A percentile compares a stretch with the other conserved stretches of the same genome.
These are phyloP conservation scores for Aspergillus tanneri DNA, from an alignment of 2,329 filamentous ascomycete species.

Conservation along the genomic window DNA sequence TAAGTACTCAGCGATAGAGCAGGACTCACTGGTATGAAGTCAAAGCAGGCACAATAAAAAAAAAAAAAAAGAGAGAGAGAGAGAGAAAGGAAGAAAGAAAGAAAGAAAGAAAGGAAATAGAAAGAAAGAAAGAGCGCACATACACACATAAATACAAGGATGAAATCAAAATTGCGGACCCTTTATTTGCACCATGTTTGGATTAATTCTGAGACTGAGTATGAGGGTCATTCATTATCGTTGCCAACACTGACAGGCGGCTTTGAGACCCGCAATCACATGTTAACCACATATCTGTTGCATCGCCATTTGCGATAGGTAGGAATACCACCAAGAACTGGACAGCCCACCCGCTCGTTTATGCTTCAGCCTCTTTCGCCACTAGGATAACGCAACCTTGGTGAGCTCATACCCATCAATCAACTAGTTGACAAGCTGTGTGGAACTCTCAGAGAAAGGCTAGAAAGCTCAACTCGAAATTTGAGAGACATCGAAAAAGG, in stretches of 20 bases:
- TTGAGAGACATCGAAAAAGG: neutral
- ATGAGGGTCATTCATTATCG: no score
- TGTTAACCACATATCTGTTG: constrained; percentile 17
- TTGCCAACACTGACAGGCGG: no score
- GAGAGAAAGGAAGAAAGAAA: neutral
- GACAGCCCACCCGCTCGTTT: no score
- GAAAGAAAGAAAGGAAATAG: neutral
- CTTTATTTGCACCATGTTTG: no score
- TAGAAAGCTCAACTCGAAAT: no score
- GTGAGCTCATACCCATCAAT: neutral
- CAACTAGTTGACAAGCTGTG: neutral
- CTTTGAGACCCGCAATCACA: constrained; percentile 36
- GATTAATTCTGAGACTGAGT: no score
- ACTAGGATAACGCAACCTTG: neutral
- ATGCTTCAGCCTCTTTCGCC: neutral
- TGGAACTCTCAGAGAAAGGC: neutral
- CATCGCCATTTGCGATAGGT: neutral
- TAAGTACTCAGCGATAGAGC: no score
- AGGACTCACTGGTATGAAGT: no score
- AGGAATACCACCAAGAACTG: no score
- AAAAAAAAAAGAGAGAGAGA: neutral
- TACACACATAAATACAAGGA: neutral
- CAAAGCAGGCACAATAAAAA: neutral
- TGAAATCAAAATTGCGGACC: neutral
- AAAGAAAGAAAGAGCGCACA: neutral